Evolutionary conservation across 2,329 filamentous ascomycete genomes (phyloP).

Genomic region (Trichoderma koningii): DNA sequence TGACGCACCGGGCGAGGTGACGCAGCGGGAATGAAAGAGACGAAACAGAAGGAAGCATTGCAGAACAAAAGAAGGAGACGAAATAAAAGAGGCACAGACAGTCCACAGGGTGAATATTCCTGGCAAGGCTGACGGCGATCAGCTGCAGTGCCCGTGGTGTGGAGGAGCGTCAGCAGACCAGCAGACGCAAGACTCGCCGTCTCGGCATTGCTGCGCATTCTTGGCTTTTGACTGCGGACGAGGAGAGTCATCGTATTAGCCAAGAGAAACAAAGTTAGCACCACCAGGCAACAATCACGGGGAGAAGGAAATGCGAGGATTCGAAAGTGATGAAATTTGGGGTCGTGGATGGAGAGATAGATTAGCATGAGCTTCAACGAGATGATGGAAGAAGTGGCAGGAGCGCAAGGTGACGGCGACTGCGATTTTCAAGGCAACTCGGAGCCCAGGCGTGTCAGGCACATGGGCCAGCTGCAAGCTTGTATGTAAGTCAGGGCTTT

Average conservation of each 20-base stretch:
- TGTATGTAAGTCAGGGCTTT: not conserved
- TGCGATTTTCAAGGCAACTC: no score
- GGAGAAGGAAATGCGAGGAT: not conserved
- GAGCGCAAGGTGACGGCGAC: no score
- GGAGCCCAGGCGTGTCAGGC: not conserved
- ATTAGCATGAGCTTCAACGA: no score
- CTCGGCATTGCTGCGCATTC: conserved; percentile 19
- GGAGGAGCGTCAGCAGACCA: conserved; percentile 26
- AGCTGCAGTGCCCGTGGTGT: conserved; percentile 22
- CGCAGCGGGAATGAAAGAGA: not conserved
- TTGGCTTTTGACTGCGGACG: not conserved
- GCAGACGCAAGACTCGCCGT: conserved; percentile 17
- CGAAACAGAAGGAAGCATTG: not conserved
- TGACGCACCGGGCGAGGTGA: conserved; percentile 19
- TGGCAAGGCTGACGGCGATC: conserved; percentile 25
- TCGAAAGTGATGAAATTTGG: not conserved
- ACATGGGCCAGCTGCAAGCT: not conserved
- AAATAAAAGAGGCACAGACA: conserved; percentile 16
- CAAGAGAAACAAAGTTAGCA: not conserved
- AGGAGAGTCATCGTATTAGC: not conserved
- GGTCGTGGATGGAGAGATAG: no score
- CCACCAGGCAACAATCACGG: not conserved
- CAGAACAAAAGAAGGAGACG: not conserved
- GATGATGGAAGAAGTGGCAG: no score
- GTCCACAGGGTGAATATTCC: conserved; percentile 7